These are phyloP conservation scores for Magnaporthales sp. DNA, from an alignment of 2,329 filamentous ascomycete genomes.

Conservation along the genomic window DNA sequence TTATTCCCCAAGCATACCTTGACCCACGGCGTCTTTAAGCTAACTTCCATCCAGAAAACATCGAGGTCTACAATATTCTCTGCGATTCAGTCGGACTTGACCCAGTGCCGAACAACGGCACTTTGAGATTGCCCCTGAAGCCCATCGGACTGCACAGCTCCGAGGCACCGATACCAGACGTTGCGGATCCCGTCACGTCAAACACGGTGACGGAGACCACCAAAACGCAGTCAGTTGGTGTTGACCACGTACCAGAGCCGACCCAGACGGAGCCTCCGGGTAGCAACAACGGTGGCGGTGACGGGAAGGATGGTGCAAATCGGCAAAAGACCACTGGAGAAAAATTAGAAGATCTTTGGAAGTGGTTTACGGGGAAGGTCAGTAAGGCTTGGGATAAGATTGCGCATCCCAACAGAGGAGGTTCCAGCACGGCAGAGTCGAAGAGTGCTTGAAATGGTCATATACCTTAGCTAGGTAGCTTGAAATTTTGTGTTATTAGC, in stretches of 20 bases:
- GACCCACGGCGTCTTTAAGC: neutral
- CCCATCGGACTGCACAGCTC: constrained; percentile 53
- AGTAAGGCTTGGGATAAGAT: constrained; percentile 37
- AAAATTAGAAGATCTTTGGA: constrained; percentile 33
- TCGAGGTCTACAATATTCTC: constrained; percentile 87
- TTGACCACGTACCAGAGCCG: constrained; percentile 11
- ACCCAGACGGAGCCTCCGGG: constrained; percentile 13
- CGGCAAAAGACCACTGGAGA: constrained; percentile 15
- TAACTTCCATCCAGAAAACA: constrained; percentile 58
- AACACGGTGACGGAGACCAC: constrained; percentile 14
- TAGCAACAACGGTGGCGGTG: constrained; percentile 9
- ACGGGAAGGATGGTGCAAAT: constrained; percentile 11
- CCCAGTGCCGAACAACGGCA: constrained; percentile 80
- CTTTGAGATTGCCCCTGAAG: constrained; percentile 62
- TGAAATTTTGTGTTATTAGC: neutral
- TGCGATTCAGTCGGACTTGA: constrained; percentile 75
- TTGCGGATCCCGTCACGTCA: constrained; percentile 39
- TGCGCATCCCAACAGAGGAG: constrained; percentile 11
- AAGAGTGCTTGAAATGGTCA: neutral
- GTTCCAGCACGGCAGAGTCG: neutral
- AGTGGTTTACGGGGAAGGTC: constrained; percentile 42
- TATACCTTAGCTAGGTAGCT: neutral
- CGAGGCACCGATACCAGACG: constrained; percentile 37
- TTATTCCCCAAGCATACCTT: neutral
- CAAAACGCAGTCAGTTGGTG: neutral